Evolutionary conservation across 106 monocot species (phyloP).

Genomic region (Dendrobium chrysotoxum): DNA sequence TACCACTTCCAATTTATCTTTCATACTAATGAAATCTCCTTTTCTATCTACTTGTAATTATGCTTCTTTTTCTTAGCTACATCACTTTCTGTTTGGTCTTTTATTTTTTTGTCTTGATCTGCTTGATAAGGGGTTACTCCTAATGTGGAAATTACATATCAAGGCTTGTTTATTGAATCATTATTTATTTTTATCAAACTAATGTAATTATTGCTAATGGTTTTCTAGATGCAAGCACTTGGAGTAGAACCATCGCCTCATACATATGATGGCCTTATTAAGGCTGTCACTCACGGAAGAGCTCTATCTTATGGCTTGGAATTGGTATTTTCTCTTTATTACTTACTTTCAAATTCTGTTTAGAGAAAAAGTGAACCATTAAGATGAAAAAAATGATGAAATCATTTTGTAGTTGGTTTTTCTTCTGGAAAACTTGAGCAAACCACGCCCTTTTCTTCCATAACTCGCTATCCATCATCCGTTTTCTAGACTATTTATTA

Average conservation of each 20-base stretch:
- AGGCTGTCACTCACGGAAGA: conserved; percentile 47
- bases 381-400: neutral
- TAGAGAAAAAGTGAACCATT: neutral
- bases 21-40: no score
- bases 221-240: conserved; percentile 67
- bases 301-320: conserved; percentile 51
- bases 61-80: no score
- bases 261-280: conserved; percentile 83
- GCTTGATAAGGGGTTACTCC: neutral
- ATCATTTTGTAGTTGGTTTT: neutral
- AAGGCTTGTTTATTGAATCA: conserved; percentile 1
- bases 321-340: conserved; percentile 44
- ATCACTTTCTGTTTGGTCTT: no score
- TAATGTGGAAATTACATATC: neutral
- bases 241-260: conserved; percentile 53
- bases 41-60: no score
- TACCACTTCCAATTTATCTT: no score
- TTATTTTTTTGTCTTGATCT: neutral
- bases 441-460: neutral
- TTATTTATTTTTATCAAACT: neutral
- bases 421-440: neutral
- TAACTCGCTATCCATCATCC: neutral
- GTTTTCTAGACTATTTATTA: neutral
- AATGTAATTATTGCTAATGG: conserved; percentile 3
- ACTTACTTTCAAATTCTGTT: neutral